Percentiles rank a stretch among this genome's conserved stretches.
phyloP scores from a whole-genome alignment of 768 basidiomycete genomes.

The Daedaleopsis sinensis region DNA sequence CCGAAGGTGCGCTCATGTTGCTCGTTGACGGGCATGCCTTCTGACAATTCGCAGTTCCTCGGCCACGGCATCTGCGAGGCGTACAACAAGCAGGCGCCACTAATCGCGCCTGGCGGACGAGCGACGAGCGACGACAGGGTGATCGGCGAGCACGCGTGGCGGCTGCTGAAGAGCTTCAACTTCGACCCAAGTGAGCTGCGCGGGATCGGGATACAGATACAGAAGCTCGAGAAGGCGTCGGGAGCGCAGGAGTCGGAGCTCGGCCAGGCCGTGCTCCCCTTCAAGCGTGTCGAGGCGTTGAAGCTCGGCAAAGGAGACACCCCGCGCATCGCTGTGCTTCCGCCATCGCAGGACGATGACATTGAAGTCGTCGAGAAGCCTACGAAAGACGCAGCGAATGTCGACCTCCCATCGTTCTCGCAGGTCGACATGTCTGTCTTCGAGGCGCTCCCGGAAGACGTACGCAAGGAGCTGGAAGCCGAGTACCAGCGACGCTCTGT shows the following conservation, averaged over 20 bases:
- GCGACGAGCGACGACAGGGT: conserved; percentile 74
- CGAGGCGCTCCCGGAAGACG: conserved; percentile 68
- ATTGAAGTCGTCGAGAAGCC: conserved; percentile 16
- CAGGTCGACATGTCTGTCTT: conserved; percentile 76
- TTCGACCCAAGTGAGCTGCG: conserved; percentile 88
- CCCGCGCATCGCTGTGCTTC: conserved; percentile 29
- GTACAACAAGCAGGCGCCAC: conserved; percentile 72
- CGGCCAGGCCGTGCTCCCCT: conserved; percentile 67
- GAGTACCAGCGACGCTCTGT: conserved; percentile 66
- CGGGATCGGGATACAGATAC: conserved; percentile 89
- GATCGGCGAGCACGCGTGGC: conserved; percentile 80
- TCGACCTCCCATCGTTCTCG: conserved; percentile 68
- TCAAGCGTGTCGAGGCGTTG: conserved; percentile 39
- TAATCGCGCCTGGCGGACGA: conserved; percentile 60
- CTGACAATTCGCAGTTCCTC: conserved; percentile 62
- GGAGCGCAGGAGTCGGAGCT: conserved; percentile 35
- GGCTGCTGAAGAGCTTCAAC: conserved; percentile 67
- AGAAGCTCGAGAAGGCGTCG: conserved; percentile 72
- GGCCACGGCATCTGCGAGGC: conserved; percentile 88
- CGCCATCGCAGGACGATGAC: conserved; percentile 36
- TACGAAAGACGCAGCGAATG: not conserved
- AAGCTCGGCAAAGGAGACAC: not conserved
- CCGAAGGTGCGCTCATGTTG: conserved; percentile 69
- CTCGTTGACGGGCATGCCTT: not conserved
- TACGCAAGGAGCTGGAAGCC: conserved; percentile 67